Evolutionary conservation across 495 filamentous ascomycete genomes (phyloP).

Genomic region (Aspergillus wentii): DNA sequence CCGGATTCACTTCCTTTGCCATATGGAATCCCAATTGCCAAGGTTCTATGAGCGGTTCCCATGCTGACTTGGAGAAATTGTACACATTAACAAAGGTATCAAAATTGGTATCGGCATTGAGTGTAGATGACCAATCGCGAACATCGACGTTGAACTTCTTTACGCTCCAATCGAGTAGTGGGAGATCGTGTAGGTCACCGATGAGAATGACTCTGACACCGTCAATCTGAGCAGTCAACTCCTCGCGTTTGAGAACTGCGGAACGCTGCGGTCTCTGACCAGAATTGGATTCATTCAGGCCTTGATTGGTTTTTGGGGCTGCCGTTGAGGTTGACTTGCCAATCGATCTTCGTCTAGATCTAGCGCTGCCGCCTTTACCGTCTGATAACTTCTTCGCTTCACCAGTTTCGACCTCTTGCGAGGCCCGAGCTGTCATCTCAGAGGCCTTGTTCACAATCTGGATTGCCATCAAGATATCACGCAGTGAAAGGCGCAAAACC

Average conservation of each 20-base stretch:
- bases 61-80: conserved; percentile 97
- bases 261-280: conserved; percentile 32
- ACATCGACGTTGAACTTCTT: conserved; percentile 82
- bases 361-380: conserved; percentile 49
- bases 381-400: conserved; percentile 64
- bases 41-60: conserved; percentile 94
- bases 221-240: conserved; percentile 75
- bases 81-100: conserved; percentile 95
- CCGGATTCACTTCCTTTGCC: conserved; percentile 69
- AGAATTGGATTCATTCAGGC: conserved; percentile 25
- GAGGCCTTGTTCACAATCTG: conserved; percentile 93
- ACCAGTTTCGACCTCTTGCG: conserved; percentile 40
- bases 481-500: conserved; percentile 84
- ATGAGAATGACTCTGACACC: conserved; percentile 93
- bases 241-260: conserved; percentile 68
- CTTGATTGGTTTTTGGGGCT: conserved; percentile 36
- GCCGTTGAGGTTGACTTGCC: conserved; percentile 62
- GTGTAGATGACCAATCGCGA: conserved; percentile 81
- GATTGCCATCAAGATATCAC: conserved; percentile 89
- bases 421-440: conserved; percentile 62
- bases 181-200: conserved; percentile 90
- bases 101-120: conserved; percentile 82
- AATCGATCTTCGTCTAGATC: conserved; percentile 52
- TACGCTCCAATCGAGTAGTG: conserved; percentile 88
- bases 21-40: conserved; percentile 93